Evolutionary conservation across 306 rosid species (phyloP).

Genomic region (Vachellia pachyceras): DNA sequence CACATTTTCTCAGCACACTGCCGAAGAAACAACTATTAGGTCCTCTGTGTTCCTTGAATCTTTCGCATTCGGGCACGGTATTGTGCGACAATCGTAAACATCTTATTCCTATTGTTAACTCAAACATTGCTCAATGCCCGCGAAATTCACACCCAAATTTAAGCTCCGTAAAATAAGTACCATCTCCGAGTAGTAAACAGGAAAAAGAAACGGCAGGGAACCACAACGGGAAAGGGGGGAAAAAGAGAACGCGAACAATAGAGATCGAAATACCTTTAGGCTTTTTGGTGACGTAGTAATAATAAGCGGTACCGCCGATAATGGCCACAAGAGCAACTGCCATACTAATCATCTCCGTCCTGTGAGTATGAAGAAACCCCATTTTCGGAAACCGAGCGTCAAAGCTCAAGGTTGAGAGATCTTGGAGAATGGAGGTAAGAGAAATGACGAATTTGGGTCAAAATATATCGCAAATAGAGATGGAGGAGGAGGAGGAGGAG

Average conservation of each 20-base stretch:
- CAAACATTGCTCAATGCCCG: neutral
- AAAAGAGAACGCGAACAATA: neutral
- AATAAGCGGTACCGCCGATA: constrained; percentile 63
- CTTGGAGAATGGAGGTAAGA: neutral
- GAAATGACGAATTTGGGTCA: neutral
- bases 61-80: neutral
- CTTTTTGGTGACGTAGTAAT: constrained; percentile 62
- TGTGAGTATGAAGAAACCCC: constrained; percentile 49
- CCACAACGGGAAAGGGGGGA: neutral
- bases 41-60: neutral
- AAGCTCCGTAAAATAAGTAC: neutral
- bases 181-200: neutral
- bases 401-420: neutral
- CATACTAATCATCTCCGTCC: constrained; percentile 55
- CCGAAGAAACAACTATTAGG: neutral
- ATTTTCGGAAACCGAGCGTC: constrained; percentile 23
- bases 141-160: neutral
- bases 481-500: neutral
- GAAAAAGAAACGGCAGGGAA: neutral
- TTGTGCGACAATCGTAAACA: neutral
- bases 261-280: constrained; percentile 35
- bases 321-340: constrained; percentile 59
- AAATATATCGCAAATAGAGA: neutral
- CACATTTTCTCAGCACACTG: neutral
- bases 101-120: neutral